phyloP scores from a whole-genome alignment of 129 eudicot species.

The Deinandra increscens region DNA sequence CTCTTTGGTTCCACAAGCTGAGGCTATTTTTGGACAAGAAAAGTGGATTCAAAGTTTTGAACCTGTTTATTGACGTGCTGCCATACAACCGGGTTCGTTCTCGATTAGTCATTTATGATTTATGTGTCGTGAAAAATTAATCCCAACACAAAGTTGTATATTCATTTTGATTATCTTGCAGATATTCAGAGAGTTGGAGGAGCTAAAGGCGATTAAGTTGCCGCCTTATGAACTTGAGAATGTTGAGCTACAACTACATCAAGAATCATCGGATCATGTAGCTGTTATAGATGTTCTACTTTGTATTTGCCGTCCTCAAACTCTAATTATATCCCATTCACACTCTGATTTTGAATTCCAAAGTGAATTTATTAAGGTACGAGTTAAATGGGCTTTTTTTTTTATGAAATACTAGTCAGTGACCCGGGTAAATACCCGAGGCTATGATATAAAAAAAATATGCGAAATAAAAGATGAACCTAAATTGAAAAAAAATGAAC shows the following conservation, averaged over 20 bases:
- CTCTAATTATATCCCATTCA: not conserved
- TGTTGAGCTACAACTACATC: not conserved
- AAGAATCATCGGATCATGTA: not conserved
- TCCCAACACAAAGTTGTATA: not conserved
- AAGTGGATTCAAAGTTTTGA: not conserved
- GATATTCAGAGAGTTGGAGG: not conserved
- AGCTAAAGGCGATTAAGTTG: not conserved
- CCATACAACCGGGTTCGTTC: not conserved
- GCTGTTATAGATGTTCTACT: conserved; percentile 14
- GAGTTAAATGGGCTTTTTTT: not conserved
- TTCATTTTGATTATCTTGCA: not conserved
- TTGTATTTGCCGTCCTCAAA: conserved; percentile 9
- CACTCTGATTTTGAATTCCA: too few species aligned
- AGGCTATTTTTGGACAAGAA: not conserved
- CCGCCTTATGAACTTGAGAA: not conserved
- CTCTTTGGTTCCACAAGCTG: conserved; percentile 1
- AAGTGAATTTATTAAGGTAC: not conserved
- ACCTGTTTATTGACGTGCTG: not conserved
- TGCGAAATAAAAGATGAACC: too few species aligned
- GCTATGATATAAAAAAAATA: too few species aligned
- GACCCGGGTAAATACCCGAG: too few species aligned
- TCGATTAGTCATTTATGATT: too few species aligned
- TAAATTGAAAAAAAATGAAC: too few species aligned
- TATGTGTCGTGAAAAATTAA: too few species aligned
- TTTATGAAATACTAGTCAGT: too few species aligned